Base-by-base conservation (phyloP, 345 rosid species). In the Euclidium syriacum region DNA sequence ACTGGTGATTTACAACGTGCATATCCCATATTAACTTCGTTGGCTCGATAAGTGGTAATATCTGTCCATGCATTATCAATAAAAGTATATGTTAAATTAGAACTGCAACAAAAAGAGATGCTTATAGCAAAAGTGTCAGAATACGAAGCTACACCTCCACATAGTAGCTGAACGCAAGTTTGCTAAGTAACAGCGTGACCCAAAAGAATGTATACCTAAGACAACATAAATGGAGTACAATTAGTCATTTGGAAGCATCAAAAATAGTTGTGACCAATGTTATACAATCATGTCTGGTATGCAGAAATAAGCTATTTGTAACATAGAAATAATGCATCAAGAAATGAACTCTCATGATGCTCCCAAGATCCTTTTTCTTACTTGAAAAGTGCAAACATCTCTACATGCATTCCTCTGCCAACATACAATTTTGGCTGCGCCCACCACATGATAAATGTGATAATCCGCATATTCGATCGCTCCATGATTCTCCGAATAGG, bases 371-470 rank as follows among this genome's bases (percentile, higher is more conserved):
- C 48, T 9, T 25, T 73, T 35, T 48, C 95, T 79, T 94, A 94
- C 99, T 79, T 87, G 65, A 94, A 67, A 73, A 90, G 96, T 57
- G 97, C 82, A 67, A 84, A 79, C 72, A 84, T 68, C 34, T 82
- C 88, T 77, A 87, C 99, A 57, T 90, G 99, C 96, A 94, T 84
- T 73, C 99, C 97, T 81, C 99, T 82, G 70, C 99, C 97, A 42
- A 94, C 72, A 68, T 87, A 94, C 50, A 90, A 73, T 71, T 94
- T 90, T 62, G 97, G 97, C 92, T 94, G 95, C 56, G 99, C 85
- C 97, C 99, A 94, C 99, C 99, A 94, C 90, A 90, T 83, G 50
- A 88, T 49, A 49, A 90, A 55, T 59, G 92, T 94, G 53, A 86
- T 36, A 56, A 89, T 83, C 55, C 77, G 75, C 81, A 73, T 78